These are phyloP conservation scores for Pichia kluyveri DNA, from an alignment of 805 yeast genomes.

Conservation along the genomic window DNA sequence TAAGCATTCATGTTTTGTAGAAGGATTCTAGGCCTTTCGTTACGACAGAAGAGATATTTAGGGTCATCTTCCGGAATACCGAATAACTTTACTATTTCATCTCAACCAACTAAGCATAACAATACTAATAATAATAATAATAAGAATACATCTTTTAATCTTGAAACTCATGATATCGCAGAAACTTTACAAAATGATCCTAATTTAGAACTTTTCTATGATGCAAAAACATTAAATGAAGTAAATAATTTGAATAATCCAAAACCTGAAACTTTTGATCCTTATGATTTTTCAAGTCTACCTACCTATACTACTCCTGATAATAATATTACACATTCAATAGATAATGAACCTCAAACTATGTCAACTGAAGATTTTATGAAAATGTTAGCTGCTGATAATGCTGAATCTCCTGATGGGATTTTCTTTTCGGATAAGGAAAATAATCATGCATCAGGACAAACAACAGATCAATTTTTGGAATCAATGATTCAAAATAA, in stretches of 20 bases:
- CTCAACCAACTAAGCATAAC: too few relatives aligned
- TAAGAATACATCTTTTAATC: not conserved
- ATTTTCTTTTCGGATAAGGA: not conserved
- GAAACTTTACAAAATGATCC: conserved; percentile 22
- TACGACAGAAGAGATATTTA: not conserved
- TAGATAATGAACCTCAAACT: conserved; percentile 12
- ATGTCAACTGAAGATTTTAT: conserved; percentile 17
- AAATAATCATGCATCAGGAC: not conserved
- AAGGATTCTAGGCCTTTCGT: too few relatives aligned
- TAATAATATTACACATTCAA: not conserved
- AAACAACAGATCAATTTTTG: conserved; percentile 1
- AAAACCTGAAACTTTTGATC: conserved; percentile 8
- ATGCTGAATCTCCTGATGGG: not conserved
- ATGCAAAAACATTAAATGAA: conserved; percentile 1
- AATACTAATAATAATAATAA: too few relatives aligned
- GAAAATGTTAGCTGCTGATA: conserved; percentile 9
- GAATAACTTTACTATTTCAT: not conserved
- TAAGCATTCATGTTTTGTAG: too few relatives aligned
- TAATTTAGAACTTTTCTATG: conserved; percentile 21
- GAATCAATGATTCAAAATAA: not conserved
- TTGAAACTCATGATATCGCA: conserved; percentile 6
- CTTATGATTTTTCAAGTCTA: conserved; percentile 14
- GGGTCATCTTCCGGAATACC: not conserved
- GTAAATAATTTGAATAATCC: not conserved
- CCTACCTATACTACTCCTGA: conserved; percentile 1